Percentiles rank a stretch among this genome's conserved stretches.
Conservation (phyloP, 1,139 yeast species). For the Casaregolazyma suthepensis region DNA sequence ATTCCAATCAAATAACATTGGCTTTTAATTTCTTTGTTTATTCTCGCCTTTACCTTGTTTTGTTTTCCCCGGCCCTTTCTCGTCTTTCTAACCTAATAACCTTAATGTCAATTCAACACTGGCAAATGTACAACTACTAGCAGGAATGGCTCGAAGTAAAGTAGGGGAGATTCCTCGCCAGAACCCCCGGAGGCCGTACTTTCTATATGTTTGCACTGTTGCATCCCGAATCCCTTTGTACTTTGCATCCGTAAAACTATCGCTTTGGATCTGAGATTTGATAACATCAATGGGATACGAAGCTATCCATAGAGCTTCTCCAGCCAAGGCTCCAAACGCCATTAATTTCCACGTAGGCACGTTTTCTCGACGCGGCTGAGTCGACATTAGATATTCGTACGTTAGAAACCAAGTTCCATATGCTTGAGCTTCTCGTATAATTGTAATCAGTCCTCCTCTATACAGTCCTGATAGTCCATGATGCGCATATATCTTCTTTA, state of each 20-base stretch:
- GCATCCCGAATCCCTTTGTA: constrained; percentile 46
- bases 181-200: constrained; percentile 52
- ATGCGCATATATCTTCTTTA: constrained; percentile 40
- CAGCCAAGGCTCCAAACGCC: constrained; percentile 62
- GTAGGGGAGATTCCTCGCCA: constrained; percentile 73
- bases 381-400: constrained; percentile 54
- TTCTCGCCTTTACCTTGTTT: neutral
- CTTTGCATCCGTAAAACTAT: constrained; percentile 42
- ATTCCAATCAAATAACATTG: neutral
- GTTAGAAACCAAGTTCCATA: constrained; percentile 79
- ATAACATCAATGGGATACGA: constrained; percentile 70
- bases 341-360: constrained; percentile 58
- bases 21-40: neutral
- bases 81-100: constrained; percentile 35
- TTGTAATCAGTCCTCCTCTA: constrained; percentile 56
- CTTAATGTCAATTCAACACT: constrained; percentile 65
- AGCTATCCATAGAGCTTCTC: constrained; percentile 64
- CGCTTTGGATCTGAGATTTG: constrained; percentile 66
- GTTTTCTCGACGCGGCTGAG: constrained; percentile 38
- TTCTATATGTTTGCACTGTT: constrained; percentile 39
- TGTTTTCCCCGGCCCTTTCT: neutral
- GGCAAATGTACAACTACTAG: constrained; percentile 75
- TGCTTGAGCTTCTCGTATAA: constrained; percentile 67
- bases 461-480: constrained; percentile 54
- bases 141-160: constrained; percentile 62